Base-by-base conservation (phyloP, 495 filamentous ascomycete genomes). In the Penicillium turbatum region DNA sequence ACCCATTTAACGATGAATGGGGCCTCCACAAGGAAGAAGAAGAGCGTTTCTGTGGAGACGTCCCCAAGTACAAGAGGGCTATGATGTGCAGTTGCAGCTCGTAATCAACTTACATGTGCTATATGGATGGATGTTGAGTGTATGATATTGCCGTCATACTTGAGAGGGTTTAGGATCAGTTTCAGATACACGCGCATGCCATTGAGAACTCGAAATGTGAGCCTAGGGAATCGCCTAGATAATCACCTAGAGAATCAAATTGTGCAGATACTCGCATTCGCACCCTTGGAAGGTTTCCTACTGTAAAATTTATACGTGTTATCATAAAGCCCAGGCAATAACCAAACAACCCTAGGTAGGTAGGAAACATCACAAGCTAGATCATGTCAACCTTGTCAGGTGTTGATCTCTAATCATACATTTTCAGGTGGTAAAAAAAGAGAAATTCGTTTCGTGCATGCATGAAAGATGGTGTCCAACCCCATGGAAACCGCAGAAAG, bases 61-160 rank as follows among this genome's bases (percentile, higher is more conserved):
- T 96, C 48, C 93, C 93, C 9, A 84, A 74, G 69, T 71, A 72
- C 37, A 81, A 81, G 67, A 78, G 89, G 61, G 87, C 84, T 37
- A 82, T 95, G 82, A 92, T 96, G 77, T 98, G 93, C 71, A 92
- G 87, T 65, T 98, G 93, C 68, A 83, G 80, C 55, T 78, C 75
- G 17, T 78, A 49, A 24, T 45, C n/a, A 30, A 37, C 11, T 19
- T 16, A 37, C 3, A 12, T 10, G 40, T 9, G 21, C 21, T 17
- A 42, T 37, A 11, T 2, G 8, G 11, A 42, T 27, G 8, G 32
- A 21, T 10, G 34, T 15, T 32, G n/a, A 26, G 27, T 30, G 27
- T 44, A 11, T 5, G 19, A 17, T 16, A 29, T 29, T 24, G 19
- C 10, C 21, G 8, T 30, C 7, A 4, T 43, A 37, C 35, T 16